Percentiles rank a stretch among this genome's conserved stretches.
Evolutionary conservation across 1,284 basidiomycete genomes (phyloP).

Genomic region (Malassezia caprae): DNA sequence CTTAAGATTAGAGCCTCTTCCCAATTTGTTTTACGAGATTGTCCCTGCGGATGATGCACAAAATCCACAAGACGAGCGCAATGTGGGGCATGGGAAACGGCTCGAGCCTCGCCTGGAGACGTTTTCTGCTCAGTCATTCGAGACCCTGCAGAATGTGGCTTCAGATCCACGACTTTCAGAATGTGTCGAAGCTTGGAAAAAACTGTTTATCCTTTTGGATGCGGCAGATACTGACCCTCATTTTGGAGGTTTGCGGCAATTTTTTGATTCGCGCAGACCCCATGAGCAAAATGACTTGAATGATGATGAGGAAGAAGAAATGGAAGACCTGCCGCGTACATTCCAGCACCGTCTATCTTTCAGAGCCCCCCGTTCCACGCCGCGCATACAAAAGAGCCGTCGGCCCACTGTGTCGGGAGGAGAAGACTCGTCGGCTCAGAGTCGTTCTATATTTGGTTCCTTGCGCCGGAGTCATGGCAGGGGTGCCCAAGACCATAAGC

Average conservation of each 20-base stretch:
- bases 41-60: constrained; percentile 19
- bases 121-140: constrained; percentile 24
- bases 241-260: constrained; percentile 31
- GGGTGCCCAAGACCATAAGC: not conserved
- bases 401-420: constrained; percentile 3
- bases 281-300: constrained; percentile 17
- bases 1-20: constrained; percentile 34
- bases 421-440: not conserved
- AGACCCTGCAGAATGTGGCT: constrained; percentile 25
- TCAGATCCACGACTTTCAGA: constrained; percentile 24
- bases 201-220: constrained; percentile 30
- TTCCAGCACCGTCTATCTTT: not conserved
- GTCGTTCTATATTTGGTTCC: not conserved
- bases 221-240: constrained; percentile 34
- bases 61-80: constrained; percentile 4
- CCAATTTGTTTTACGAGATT: constrained; percentile 25
- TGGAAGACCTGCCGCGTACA: not conserved
- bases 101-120: constrained; percentile 23
- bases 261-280: constrained; percentile 34
- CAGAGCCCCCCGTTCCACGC: not conserved
- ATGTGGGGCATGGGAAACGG: constrained; percentile 24
- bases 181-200: constrained; percentile 24
- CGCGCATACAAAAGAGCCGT: constrained; percentile 8
- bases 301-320: constrained; percentile 15
- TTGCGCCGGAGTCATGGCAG: not conserved